Evolutionary conservation across 192 early-diverging fungal genomes (phyloP), one percentile per base, ranked within the genome.

Genomic region (Chytriomyces sp.): DNA sequence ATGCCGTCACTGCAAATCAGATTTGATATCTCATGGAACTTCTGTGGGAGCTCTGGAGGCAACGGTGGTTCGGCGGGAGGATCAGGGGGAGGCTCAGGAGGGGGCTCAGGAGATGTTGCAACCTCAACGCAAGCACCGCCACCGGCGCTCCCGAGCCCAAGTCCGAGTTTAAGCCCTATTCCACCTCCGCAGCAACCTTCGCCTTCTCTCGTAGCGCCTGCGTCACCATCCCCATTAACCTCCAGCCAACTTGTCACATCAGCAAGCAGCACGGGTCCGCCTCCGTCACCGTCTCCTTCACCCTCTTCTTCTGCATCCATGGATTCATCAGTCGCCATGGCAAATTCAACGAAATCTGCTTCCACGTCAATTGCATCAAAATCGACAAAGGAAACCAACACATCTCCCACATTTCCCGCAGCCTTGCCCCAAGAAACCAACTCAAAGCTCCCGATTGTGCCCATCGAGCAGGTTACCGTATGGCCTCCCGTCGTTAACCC

Each of bases 401-500:
- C 40, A 26, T 6, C 39, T 1, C 10, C 41, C 5, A 30, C 34
- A 38, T 38, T 26, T 37, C 32, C 5, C 2, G 3, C 44, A 22
- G 59, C 17, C 7, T 19, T 36, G 38, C 26, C 59, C 22, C 10
- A 38, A 0, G 63, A 64, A 52, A 7, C 40, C 39, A 44, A 14
- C n/a, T 14, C 63, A 26, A 44, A 8, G n/a, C 26, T 7, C 5
- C 55, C n/a, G 34, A 33, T 26, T 12, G 36, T 67, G 14, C 65
- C 65, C 28, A 3, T 67, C 52, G n/a, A 38, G 12, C 25, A 32
- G 65, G 17, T 33, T 8, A 52, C 55, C 5, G 32, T 55, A 19
- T 67, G 65, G 65, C 41, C 25, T 14, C 8, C n/a, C 7, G 65
- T 67, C 17, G 41, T 67, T 10, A 54, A 67, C 55, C 31, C 65